Base-by-base conservation (phyloP, 1,139 yeast genomes). In the Waltiozyma sp. region DNA sequence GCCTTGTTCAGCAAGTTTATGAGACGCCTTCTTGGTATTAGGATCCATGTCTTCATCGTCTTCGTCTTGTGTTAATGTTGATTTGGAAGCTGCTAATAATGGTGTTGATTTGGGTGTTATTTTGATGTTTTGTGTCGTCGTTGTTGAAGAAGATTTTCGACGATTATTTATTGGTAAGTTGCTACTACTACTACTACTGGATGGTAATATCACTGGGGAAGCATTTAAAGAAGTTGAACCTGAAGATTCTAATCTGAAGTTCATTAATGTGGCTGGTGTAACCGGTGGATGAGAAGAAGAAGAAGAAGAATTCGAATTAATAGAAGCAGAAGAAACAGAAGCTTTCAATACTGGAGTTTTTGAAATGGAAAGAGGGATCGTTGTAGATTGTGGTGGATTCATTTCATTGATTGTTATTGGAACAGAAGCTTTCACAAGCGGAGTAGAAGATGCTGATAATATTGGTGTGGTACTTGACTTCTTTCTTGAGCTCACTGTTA, bases 1-100 rank as follows among this genome's bases (percentile, higher is more conserved):
- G 11, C 96, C 97, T 62, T 91, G 96, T 63, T 91, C 98, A 0
- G 98, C 97, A 24, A 86, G 71, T 58, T 91, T 89, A 62, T 91
- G 98, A 23, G 85, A 80, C 5, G 91, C 83, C 53, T 80, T 80
- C 59, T 82, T 80, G 26, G 73, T 43, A 19, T 43, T 47, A 4
- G 51, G 45, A 37, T 51, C 54, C 51, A 59, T 47, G 48, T 55
- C 42, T n/a, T 47, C 51, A 23, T 45, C 48, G 15, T 47, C 40
- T 4, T 44, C 19, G 38, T 41, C 26, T n/a, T 43, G 35, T 19
- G 18, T 26, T 16, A 31, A 31, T n/a, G 28, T 26, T n/a, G 34
- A 31, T n/a, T 26, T 26, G n/a, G 34, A n/a, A 4, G 42, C 37
- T 6, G 19, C 4, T 14, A 35, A 18, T 11, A 35, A 7, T 18